Conservation (phyloP, 2,329 filamentous ascomycete genomes). For the Nemania abortiva region DNA sequence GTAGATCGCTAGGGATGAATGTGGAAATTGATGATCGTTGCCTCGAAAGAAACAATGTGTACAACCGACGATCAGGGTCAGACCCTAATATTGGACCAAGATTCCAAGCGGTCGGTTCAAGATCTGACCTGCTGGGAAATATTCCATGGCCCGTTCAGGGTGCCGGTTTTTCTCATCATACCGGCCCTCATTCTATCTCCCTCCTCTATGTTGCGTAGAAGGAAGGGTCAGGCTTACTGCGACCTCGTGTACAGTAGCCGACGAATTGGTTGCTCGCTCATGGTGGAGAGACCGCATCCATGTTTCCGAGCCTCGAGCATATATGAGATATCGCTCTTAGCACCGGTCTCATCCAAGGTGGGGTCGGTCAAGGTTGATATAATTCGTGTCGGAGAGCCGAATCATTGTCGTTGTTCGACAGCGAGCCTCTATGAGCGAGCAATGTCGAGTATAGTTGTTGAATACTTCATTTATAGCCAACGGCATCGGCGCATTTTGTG, state of each 20-base stretch:
- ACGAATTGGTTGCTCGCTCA: neutral
- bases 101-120: slow-evolving; percentile 14
- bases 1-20: slow-evolving; percentile 30
- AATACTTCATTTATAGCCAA: slow-evolving; percentile 69
- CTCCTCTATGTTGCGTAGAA: neutral
- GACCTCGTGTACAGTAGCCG: slow-evolving; percentile 13
- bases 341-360: neutral
- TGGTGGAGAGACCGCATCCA: slow-evolving; percentile 1
- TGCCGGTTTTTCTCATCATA: slow-evolving; percentile 1
- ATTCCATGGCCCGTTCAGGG: neutral
- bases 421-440: slow-evolving; percentile 1
- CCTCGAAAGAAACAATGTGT: slow-evolving; percentile 20
- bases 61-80: slow-evolving; percentile 28
- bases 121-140: slow-evolving; percentile 22
- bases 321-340: slow-evolving; percentile 14
- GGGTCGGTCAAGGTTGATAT: slow-evolving; percentile 12
- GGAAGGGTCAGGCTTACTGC: slow-evolving; percentile 2
- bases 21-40: slow-evolving; percentile 35
- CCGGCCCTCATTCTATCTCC: slow-evolving; percentile 6
- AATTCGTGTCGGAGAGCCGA: slow-evolving; percentile 8
- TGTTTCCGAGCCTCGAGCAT: slow-evolving; percentile 4
- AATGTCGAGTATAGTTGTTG: neutral
- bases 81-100: neutral
- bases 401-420: slow-evolving; percentile 5
- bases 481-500: slow-evolving; percentile 71